Conservation (phyloP, 2,329 filamentous ascomycete genomes). For the Graphilbum sp. region DNA sequence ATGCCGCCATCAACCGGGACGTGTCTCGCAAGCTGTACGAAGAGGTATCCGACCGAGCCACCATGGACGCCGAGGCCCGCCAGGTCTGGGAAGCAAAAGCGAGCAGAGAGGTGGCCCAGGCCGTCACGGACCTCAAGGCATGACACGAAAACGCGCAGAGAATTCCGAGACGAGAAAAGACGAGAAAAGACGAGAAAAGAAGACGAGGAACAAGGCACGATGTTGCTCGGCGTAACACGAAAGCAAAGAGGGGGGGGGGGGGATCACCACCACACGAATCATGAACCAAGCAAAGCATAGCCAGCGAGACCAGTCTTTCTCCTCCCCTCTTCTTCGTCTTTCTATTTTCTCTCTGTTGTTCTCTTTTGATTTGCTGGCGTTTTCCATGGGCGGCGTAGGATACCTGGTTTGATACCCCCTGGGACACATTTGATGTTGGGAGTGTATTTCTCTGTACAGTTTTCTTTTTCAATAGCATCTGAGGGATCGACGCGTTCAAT, state of each 20-base stretch:
- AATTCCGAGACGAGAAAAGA: slow-evolving; percentile 14
- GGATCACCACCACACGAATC: too few relatives aligned
- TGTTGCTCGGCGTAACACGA: too few relatives aligned
- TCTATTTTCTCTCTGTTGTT: background rate
- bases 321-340: background rate
- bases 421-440: background rate
- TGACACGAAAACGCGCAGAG: slow-evolving; percentile 53
- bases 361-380: background rate
- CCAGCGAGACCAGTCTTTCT: background rate
- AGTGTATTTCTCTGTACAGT: background rate
- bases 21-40: slow-evolving; percentile 82
- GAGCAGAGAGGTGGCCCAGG: slow-evolving; percentile 59
- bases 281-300: background rate
- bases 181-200: background rate
- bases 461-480: background rate
- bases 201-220: too few relatives aligned
- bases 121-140: slow-evolving; percentile 41
- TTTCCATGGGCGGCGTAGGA: background rate
- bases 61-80: slow-evolving; percentile 48
- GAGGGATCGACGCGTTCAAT: too few relatives aligned
- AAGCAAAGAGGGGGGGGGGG: too few relatives aligned
- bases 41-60: slow-evolving; percentile 35
- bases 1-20: slow-evolving; percentile 78
- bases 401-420: background rate
- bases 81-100: slow-evolving; percentile 63